Evolutionary conservation across 2,329 filamentous ascomycete species (phyloP), one percentile per base, ranked within the genome.

Genomic region (Sarocladium brachiariae): DNA sequence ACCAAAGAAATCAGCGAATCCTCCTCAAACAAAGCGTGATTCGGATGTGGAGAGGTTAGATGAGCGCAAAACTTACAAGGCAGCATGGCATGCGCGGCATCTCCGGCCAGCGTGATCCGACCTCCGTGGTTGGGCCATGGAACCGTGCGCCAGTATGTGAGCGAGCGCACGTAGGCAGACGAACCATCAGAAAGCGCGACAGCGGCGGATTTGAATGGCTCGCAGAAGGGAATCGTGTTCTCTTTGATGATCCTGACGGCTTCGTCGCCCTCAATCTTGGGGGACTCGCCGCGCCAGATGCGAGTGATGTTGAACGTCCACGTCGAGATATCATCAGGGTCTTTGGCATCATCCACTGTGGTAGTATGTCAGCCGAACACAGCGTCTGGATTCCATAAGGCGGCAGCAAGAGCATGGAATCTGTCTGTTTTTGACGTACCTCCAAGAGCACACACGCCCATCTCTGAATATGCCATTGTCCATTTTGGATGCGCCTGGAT

Each of bases 11-110:
- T n/a, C n/a, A n/a, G n/a, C n/a, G n/a, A n/a, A n/a, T n/a, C n/a
- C n/a, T n/a, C n/a, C n/a, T n/a, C n/a, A n/a, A n/a, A 31, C 27
- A 31, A 31, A 31, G 13, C 27, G 13, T 31, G 27, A 31, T 31
- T 31, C 27, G 27, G 19, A 7, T 30, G 39, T 7, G 14, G 24
- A 19, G 14, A 19, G 39, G 30, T n/a, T n/a, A n/a, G n/a, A n/a
- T n/a, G 7, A 31, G 13, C 7, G 34, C 10, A 7, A 38, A 18
- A 41, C 39, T 45, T 16, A 45, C 39, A 45, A 8, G 66, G 67
- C 9, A 70, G 60, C 63, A 68, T 69, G 0, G 66, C 65, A 50
- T 70, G 67, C 0, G 67, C 66, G 0, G 68, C 63, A 39, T 70
- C 68, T 4, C 68, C 68, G 13, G 62, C 61, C 2, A 70, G 57